Evolutionary conservation across 2,329 filamentous ascomycete species (phyloP).

Genomic region (Pseudogymnoascus sp.): DNA sequence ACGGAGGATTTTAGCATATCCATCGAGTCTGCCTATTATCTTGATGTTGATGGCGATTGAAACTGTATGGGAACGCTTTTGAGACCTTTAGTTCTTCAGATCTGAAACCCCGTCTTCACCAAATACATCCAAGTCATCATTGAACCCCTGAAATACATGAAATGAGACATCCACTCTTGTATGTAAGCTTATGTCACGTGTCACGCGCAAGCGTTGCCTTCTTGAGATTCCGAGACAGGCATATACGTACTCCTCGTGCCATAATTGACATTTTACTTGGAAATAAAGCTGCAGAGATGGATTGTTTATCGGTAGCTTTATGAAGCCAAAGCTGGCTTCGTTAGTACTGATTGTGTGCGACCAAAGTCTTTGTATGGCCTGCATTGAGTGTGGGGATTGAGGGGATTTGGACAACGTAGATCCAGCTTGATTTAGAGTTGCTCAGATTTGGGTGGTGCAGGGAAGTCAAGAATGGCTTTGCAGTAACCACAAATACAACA

Average conservation of each 20-base stretch:
- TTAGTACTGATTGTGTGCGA: not conserved
- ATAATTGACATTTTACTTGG: too few species aligned
- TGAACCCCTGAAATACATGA: slow-evolving; percentile 4
- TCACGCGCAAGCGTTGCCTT: not conserved
- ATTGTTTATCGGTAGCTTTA: too few species aligned
- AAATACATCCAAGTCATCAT: not conserved
- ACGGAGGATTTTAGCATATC: not conserved
- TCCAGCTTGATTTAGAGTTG: too few species aligned
- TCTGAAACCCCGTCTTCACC: not conserved
- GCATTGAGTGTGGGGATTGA: too few species aligned
- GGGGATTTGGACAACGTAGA: too few species aligned
- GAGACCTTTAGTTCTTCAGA: not conserved
- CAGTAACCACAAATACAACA: not conserved
- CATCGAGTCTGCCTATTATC: not conserved
- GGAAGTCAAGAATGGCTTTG: not conserved
- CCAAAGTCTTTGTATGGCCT: too few species aligned
- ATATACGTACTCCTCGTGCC: too few species aligned
- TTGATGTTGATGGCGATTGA: not conserved
- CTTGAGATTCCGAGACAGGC: not conserved
- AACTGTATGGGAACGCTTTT: not conserved
- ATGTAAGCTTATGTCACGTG: slow-evolving; percentile 6
- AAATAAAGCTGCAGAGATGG: too few species aligned
- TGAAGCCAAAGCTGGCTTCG: not conserved
- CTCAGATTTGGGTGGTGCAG: not conserved
- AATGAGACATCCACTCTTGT: slow-evolving; percentile 5